These are phyloP conservation scores for Besnoitia besnoiti DNA, from an alignment of 169 alveolate species.

Conservation along the genomic window DNA sequence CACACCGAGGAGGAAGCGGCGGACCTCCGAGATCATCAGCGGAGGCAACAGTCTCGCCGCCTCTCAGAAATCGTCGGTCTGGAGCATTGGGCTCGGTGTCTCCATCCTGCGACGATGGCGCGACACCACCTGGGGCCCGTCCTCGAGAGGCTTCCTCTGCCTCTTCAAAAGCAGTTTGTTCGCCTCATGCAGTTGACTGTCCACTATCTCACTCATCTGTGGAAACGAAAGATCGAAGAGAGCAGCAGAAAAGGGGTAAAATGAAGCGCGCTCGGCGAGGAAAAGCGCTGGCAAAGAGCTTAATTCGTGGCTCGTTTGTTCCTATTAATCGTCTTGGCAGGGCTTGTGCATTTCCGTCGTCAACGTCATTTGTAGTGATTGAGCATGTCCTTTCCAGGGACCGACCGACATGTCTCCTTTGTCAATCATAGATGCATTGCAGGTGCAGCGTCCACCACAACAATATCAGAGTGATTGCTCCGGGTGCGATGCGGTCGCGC, in stretches of 20 bases:
- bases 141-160: background rate
- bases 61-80: background rate
- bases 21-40: background rate
- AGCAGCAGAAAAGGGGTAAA: background rate
- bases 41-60: background rate
- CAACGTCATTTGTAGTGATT: too few species aligned
- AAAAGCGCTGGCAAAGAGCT: too few species aligned
- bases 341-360: too few species aligned
- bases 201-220: background rate
- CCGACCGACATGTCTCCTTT: too few species aligned
- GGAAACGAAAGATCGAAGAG: background rate
- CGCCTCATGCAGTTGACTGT: background rate
- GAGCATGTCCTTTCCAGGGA: too few species aligned
- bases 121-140: background rate
- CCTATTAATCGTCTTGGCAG: too few species aligned
- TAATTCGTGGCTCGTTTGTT: too few species aligned
- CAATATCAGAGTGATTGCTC: too few species aligned
- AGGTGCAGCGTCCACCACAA: too few species aligned
- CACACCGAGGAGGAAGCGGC: slow-evolving; percentile 9
- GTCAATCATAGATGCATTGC: too few species aligned
- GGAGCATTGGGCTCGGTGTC: slow-evolving; percentile 26
- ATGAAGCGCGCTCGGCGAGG: background rate
- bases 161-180: background rate
- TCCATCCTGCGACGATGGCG: slow-evolving; percentile 16
- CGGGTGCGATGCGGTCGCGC: too few species aligned